Percentiles rank a stretch among this genome's conserved stretches.
These are phyloP conservation scores for Fusarium sp. DNA, from an alignment of 2,329 filamentous ascomycete species.

Conservation along the genomic window DNA sequence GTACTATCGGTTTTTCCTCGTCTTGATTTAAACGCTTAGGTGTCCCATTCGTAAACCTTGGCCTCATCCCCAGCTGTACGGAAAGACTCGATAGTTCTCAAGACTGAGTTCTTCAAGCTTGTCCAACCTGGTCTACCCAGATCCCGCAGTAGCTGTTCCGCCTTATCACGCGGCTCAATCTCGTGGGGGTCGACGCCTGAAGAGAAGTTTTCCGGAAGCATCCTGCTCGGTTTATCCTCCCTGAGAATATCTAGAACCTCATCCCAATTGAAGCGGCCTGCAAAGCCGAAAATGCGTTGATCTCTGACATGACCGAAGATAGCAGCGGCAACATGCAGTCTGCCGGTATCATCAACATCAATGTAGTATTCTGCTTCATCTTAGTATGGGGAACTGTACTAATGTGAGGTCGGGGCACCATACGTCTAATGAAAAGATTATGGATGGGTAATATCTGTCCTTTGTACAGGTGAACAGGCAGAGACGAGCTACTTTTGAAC, in stretches of 20 bases:
- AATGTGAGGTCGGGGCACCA: background rate
- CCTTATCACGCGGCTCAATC: constrained; percentile 30
- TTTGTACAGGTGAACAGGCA: constrained; percentile 41
- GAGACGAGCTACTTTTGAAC: constrained; percentile 41
- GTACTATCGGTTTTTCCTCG: no score
- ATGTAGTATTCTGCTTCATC: constrained; percentile 58
- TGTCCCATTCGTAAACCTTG: no score
- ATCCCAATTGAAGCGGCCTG: constrained; percentile 63
- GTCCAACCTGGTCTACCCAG: constrained; percentile 37
- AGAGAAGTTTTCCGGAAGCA: constrained; percentile 45
- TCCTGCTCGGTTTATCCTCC: constrained; percentile 37
- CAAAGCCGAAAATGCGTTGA: constrained; percentile 70
- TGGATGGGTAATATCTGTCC: constrained; percentile 31
- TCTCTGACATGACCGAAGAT: constrained; percentile 61
- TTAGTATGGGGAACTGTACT: background rate
- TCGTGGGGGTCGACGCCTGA: constrained; percentile 26
- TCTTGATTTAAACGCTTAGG: no score
- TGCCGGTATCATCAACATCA: constrained; percentile 64
- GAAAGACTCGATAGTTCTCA: no score
- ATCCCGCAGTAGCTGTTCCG: constrained; percentile 24
- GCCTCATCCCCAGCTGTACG: no score
- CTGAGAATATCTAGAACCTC: constrained; percentile 54
- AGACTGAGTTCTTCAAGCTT: constrained; percentile 19
- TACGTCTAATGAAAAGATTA: constrained; percentile 4
- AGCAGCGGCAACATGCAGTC: constrained; percentile 67